Evolutionary conservation across 345 rosid genomes (phyloP).

Genomic region (Gossypium mustelinum): DNA sequence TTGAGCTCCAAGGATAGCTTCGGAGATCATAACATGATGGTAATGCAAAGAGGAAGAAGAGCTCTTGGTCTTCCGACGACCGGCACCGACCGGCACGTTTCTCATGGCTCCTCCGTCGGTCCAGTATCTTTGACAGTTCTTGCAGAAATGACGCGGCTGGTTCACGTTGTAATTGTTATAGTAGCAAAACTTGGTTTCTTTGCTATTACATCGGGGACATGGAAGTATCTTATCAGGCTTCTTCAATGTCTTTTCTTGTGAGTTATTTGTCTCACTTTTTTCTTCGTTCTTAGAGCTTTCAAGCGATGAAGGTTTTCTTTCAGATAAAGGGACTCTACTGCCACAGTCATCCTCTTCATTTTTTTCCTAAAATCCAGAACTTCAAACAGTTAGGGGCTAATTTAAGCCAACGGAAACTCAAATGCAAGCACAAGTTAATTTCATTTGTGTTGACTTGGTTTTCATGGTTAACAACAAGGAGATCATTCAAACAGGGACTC

Average conservation of each 20-base stretch:
- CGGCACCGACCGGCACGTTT: slow-evolving; percentile 78
- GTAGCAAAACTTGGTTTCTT: slow-evolving; percentile 84
- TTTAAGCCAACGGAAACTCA: background rate
- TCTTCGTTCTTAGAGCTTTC: slow-evolving; percentile 1
- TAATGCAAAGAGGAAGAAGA: slow-evolving; percentile 31
- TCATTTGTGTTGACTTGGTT: background rate
- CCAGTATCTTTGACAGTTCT: slow-evolving; percentile 90
- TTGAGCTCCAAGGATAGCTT: slow-evolving; percentile 31
- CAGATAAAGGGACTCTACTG: background rate
- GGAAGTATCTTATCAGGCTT: slow-evolving; percentile 29
- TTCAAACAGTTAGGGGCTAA: background rate
- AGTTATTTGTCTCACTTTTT: background rate
- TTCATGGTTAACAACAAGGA: background rate
- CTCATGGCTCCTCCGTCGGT: slow-evolving; percentile 91
- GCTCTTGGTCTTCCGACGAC: slow-evolving; percentile 76
- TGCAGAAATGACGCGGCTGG: slow-evolving; percentile 91
- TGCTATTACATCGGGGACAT: slow-evolving; percentile 80
- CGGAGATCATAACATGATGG: slow-evolving; percentile 43
- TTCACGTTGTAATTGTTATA: slow-evolving; percentile 82
- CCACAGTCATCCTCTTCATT: background rate
- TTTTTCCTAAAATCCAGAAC: slow-evolving; percentile 9
- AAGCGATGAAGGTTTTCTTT: background rate
- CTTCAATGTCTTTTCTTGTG: slow-evolving; percentile 4
- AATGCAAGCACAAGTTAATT: background rate
- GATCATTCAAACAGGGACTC: background rate